Evolutionary conservation across 192 early-diverging fungal genomes (phyloP), one percentile per base, ranked within the genome.

Genomic region (Coemansia reversa): DNA sequence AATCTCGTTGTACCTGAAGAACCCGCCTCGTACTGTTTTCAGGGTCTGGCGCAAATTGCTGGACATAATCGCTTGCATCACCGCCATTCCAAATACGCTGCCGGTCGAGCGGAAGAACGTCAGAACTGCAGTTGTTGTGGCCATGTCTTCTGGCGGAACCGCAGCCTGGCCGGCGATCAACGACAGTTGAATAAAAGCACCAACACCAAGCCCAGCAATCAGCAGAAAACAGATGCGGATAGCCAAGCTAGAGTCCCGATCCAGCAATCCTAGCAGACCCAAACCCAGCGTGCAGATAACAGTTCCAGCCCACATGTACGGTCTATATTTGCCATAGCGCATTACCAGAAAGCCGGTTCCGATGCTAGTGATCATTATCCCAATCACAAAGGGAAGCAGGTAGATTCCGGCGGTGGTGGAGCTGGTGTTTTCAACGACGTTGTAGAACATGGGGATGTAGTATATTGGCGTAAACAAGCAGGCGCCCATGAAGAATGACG

Each of bases 201-300:
- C 94, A 7, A 89, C 61, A 11, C 96, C 94, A 11, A 87, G 23
- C 14, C 93, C 94, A n/a, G 86, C 62, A 45, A 94, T 74, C 18
- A 93, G 62, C 62, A 92, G 69, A 65, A 74, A 92, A 39, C 87
- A 82, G 58, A 90, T 86, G 27, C 85, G 81, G 58, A 72, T 50
- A 7, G 82, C 89, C 54, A 73, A 45, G 7, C 58, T 63, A 12
- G 86, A 82, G 19, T 81, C 70, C 19, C 65, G 69, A 22, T 74
- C 35, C 29, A 91, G 67, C 18, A 86, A 86, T 4, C 80, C 65
- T 16, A 90, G 73, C 49, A 98, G 81, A 2, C 79, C 87, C 33
- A 82, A 60, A 4, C 92, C 93, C 28, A 88, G 55, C 2, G 84
- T 79, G 35, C 87, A 79, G 11, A 95, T 62, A 4, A 85, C 81